Evolutionary conservation across 108 stramenopile genomes (phyloP).

Genomic region (Cyclotella choctawhatcheeana): DNA sequence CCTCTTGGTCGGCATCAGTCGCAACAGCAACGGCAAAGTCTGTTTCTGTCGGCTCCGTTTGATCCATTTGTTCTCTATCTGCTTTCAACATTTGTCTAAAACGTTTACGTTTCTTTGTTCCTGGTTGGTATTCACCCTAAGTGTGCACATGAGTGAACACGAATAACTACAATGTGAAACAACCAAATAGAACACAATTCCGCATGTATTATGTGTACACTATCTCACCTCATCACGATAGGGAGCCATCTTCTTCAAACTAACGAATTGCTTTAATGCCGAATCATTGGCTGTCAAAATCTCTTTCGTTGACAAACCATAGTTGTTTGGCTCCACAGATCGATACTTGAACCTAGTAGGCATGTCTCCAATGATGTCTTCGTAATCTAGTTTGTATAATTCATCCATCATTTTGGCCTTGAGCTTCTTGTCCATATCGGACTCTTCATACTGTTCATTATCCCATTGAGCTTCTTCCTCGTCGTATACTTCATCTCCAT

Average conservation of each 20-base stretch:
- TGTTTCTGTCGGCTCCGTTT: conserved; percentile 31
- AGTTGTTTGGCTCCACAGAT: conserved; percentile 88
- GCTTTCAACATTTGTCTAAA: conserved; percentile 81
- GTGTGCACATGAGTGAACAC: neutral
- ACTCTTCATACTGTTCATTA: conserved; percentile 37
- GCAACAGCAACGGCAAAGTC: conserved; percentile 2
- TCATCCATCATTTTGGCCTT: conserved; percentile 85
- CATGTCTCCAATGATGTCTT: conserved; percentile 97
- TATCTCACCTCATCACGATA: conserved; percentile 80
- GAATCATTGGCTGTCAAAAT: conserved; percentile 93
- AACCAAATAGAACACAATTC: neutral
- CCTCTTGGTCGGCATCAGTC: conserved; percentile 22
- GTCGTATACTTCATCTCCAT: conserved; percentile 31
- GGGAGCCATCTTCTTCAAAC: conserved; percentile 96
- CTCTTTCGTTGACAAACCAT: conserved; percentile 93
- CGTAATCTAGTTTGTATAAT: conserved; percentile 98
- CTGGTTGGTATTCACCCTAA: conserved; percentile 64
- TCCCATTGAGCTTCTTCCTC: conserved; percentile 69
- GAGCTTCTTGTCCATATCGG: conserved; percentile 73
- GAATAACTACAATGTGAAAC: neutral
- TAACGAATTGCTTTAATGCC: conserved; percentile 94
- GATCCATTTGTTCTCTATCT: conserved; percentile 50
- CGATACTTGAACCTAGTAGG: conserved; percentile 99
- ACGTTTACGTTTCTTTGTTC: conserved; percentile 72
- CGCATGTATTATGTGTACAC: conserved; percentile 2